Evolutionary conservation across 164 flowering plant species (phyloP), one percentile per base, ranked within the genome.

Genomic region (Stephania yunnanensis): DNA sequence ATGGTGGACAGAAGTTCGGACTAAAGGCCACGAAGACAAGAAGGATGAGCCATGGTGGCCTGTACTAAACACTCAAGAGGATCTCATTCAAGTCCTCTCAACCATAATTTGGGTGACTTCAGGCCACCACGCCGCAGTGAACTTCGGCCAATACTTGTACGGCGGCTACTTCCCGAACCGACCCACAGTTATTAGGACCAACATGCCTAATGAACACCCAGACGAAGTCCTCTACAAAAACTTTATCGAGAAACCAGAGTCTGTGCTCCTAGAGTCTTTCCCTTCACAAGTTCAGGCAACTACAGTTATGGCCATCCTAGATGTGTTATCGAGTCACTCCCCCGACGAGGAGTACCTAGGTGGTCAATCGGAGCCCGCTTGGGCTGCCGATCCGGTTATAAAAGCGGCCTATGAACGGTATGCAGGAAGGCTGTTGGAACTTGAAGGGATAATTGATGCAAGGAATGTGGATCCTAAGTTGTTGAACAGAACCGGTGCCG

Each of bases 31-130:
- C 53, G 87, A 1, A 0, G 97, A 93, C 83, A 90, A 89, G 80
- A 87, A 90, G 74, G 90, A 91, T 63, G 91, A 87, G 75, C 83
- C 90, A 12, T 88, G 98, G 92, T 93, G 98, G 98, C 97, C 93
- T 0, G 71, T 25, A 12, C 83, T 90, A 52, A 79, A 87, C 22
- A 87, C 88, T 19, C 82, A 73, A 0, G 50, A 79, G 2, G 87
- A 87, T 79, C 85, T 91, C 0, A 82, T 87, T 46, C 82, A 73
- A 15, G 83, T 87, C 46, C 15, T 87, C 13, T 87, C 91, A 31
- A 91, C 87, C 7, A 89, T 91, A 6, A 81, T 84, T 1, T 93
- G 97, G 97, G 89, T 91, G 0, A 74, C 84, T 9, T 88, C 93
- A 0, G 92, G 87, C 20, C 94, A 89, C 84, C 96, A 91, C 50